phyloP scores from a whole-genome alignment of 306 rosid genomes.

The Prinsepia uniflora region DNA sequence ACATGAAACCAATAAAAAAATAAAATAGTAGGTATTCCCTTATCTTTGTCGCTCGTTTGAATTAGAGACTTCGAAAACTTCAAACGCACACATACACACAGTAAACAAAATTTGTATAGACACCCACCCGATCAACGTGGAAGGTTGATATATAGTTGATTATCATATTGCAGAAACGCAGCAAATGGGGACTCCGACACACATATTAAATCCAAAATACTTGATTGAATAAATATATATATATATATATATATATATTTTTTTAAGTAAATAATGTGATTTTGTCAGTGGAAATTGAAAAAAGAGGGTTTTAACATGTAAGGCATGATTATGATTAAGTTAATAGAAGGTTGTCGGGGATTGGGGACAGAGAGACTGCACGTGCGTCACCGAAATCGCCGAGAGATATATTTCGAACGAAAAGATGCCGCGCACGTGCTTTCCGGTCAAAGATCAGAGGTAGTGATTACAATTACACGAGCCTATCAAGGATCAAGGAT shows the following conservation, averaged over 20 bases:
- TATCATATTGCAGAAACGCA: background rate
- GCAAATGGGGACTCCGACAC: background rate
- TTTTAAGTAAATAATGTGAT: background rate
- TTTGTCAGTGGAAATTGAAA: conserved; percentile 7
- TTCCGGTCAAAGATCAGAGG: conserved; percentile 83
- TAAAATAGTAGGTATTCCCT: conserved; percentile 7
- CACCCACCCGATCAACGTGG: conserved; percentile 26
- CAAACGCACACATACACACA: conserved; percentile 3
- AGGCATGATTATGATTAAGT: conserved; percentile 41
- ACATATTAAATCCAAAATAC: background rate
- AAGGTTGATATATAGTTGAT: background rate
- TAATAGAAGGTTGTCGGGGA: conserved; percentile 30
- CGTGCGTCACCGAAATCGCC: conserved; percentile 80
- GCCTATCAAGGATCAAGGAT: conserved; percentile 18
- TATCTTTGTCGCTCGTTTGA: background rate
- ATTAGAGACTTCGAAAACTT: background rate
- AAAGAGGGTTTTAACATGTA: conserved; percentile 32
- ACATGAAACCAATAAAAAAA: too few species aligned
- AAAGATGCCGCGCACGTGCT: conserved; percentile 71
- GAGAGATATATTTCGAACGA: conserved; percentile 38
- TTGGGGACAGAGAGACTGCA: conserved; percentile 51
- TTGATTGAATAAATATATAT: background rate
- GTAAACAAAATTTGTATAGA: conserved; percentile 3
- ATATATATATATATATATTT: too few species aligned
- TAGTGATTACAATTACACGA: conserved; percentile 30